A percentile compares a stretch with the other conserved stretches of the same genome.
Evolutionary conservation across 768 basidiomycete species (phyloP).

Genomic region (Trametopsis cervina): DNA sequence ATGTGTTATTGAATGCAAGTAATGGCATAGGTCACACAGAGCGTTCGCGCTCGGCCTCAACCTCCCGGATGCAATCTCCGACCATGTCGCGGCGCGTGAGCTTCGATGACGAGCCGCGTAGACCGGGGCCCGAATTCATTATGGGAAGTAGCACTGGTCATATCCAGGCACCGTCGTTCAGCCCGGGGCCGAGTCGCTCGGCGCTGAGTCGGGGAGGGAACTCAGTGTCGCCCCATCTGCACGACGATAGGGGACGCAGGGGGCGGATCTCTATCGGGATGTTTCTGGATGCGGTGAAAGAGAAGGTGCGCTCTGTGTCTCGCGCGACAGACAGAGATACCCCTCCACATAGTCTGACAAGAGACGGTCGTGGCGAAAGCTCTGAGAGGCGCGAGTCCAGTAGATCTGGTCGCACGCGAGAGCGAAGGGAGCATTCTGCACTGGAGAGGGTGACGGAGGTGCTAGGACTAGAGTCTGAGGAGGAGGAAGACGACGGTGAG

Average conservation of each 20-base stretch:
- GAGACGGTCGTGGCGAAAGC: constrained; percentile 17
- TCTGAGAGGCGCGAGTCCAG: constrained; percentile 16
- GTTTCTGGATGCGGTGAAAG: constrained; percentile 37
- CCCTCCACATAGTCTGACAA: constrained; percentile 6
- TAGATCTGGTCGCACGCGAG: constrained; percentile 17
- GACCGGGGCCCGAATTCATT: constrained; percentile 19
- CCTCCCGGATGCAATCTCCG: neutral
- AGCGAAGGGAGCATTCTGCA: constrained; percentile 25
- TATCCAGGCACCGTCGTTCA: constrained; percentile 1
- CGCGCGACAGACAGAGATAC: constrained; percentile 11
- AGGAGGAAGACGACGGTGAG: constrained; percentile 36
- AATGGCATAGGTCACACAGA: no score
- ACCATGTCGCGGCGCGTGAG: constrained; percentile 18
- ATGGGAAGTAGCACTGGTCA: constrained; percentile 16
- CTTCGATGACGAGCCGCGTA: constrained; percentile 13
- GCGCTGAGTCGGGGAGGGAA: constrained; percentile 15
- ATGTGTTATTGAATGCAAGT: no score
- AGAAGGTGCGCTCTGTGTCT: constrained; percentile 43
- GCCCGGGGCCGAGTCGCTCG: constrained; percentile 15
- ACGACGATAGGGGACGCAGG: constrained; percentile 28
- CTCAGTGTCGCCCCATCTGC: constrained; percentile 6
- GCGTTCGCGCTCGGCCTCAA: neutral
- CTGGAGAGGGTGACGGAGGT: constrained; percentile 34
- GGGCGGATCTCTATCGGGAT: constrained; percentile 49
- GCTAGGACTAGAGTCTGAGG: constrained; percentile 32